A percentile compares a stretch with the other conserved stretches of the same genome.
Conservation (phyloP, 306 rosid genomes). For the Sicyos baderoa region DNA sequence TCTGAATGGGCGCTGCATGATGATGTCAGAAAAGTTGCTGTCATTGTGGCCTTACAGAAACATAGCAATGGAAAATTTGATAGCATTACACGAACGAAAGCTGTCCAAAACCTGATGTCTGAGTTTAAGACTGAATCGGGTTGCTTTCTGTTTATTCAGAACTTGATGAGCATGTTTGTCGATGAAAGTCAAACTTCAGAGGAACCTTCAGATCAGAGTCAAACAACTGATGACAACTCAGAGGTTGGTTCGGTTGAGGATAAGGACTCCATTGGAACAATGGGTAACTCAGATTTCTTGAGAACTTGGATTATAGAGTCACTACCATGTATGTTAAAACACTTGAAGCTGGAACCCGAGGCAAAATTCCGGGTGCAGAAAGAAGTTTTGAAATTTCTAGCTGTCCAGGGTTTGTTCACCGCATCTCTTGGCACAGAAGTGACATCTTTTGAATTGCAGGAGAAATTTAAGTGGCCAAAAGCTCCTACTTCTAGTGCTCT, state of each 20-base stretch:
- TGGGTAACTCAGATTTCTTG: slow-evolving; percentile 63
- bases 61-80: slow-evolving; percentile 87
- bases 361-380: slow-evolving; percentile 60
- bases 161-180: slow-evolving; percentile 61
- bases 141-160: slow-evolving; percentile 79
- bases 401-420: slow-evolving; percentile 84
- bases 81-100: slow-evolving; percentile 49
- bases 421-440: slow-evolving; percentile 92
- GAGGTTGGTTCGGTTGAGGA: slow-evolving; percentile 81
- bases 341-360: slow-evolving; percentile 57
- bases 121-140: slow-evolving; percentile 75
- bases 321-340: slow-evolving; percentile 63
- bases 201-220: slow-evolving; percentile 98
- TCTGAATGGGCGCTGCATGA: slow-evolving; percentile 70
- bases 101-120: slow-evolving; percentile 68
- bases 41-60: slow-evolving; percentile 82
- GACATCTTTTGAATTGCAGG: slow-evolving; percentile 83
- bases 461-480: slow-evolving; percentile 93
- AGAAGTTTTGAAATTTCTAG: slow-evolving; percentile 80
- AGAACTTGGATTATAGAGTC: slow-evolving; percentile 91
- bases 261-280: slow-evolving; percentile 49
- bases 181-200: slow-evolving; percentile 69
- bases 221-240: slow-evolving; percentile 93
- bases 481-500: slow-evolving; percentile 69
- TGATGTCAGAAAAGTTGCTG: slow-evolving; percentile 74